These are phyloP conservation scores for Macadamia tetraphylla DNA, from an alignment of 164 flowering plant species.

Conservation along the genomic window DNA sequence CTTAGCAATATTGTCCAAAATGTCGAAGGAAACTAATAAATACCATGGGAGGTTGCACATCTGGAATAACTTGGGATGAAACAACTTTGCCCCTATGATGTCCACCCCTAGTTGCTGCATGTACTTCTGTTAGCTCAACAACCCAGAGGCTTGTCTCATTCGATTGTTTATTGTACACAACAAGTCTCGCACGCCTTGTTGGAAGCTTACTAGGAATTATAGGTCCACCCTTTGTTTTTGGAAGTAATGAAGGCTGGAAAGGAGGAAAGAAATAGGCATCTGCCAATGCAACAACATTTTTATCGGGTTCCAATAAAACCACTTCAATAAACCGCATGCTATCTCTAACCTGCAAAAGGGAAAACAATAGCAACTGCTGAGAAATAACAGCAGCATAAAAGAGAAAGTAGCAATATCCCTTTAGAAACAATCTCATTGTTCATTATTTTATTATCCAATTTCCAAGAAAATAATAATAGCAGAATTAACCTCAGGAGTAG, in stretches of 20 bases:
- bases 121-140: slow-evolving; percentile 79
- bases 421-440: neutral
- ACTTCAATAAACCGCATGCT: slow-evolving; percentile 92
- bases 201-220: slow-evolving; percentile 78
- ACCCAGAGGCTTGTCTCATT: slow-evolving; percentile 86
- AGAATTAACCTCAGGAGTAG: slow-evolving; percentile 85
- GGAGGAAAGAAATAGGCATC: slow-evolving; percentile 98
- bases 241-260: slow-evolving; percentile 82
- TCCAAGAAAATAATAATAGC: neutral
- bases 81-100: slow-evolving; percentile 92
- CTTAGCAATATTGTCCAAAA: neutral
- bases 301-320: slow-evolving; percentile 76
- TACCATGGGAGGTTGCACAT: slow-evolving; percentile 98
- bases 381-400: neutral
- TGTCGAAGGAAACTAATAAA: neutral
- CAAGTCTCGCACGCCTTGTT: slow-evolving; percentile 77
- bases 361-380: neutral
- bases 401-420: neutral
- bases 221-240: slow-evolving; percentile 81
- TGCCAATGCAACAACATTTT: slow-evolving; percentile 80
- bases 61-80: slow-evolving; percentile 70
- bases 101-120: slow-evolving; percentile 92
- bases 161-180: slow-evolving; percentile 73
- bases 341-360: slow-evolving; percentile 65
- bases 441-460: neutral